Percentiles rank a stretch among this genome's conserved stretches.
These are phyloP conservation scores for Diversispora epigaea DNA, from an alignment of 192 early-diverging fungal genomes.

Conservation along the genomic window DNA sequence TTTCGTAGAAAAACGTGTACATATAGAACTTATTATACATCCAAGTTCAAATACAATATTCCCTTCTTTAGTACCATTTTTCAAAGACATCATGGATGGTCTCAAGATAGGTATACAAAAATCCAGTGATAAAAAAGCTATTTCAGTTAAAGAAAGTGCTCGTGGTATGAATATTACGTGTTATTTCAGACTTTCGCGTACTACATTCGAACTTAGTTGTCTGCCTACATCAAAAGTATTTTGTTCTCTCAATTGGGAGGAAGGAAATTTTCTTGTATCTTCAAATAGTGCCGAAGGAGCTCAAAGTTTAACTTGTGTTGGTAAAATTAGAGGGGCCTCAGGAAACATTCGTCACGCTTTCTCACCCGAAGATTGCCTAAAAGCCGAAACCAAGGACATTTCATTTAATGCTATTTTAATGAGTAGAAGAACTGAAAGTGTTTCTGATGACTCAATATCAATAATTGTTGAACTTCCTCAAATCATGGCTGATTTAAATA, in stretches of 20 bases:
- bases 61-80: conserved; percentile 69
- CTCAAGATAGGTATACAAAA: conserved; percentile 59
- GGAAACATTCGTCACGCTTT: conserved; percentile 68
- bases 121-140: conserved; percentile 39
- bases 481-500: conserved; percentile 57
- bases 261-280: conserved; percentile 64
- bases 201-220: conserved; percentile 69
- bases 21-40: conserved; percentile 65
- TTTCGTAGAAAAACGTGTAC: conserved; percentile 42
- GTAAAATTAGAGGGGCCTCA: conserved; percentile 56
- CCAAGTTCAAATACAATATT: conserved; percentile 70
- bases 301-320: conserved; percentile 55
- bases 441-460: conserved; percentile 53
- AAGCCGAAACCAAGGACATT: conserved; percentile 59
- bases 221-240: conserved; percentile 73
- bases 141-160: conserved; percentile 35
- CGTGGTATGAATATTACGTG: conserved; percentile 50
- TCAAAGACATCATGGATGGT: conserved; percentile 63
- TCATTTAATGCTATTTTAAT: conserved; percentile 60
- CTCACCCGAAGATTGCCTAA: conserved; percentile 72
- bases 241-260: conserved; percentile 64
- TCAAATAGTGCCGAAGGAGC: conserved; percentile 42
- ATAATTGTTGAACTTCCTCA: conserved; percentile 59
- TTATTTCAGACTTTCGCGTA: conserved; percentile 61
- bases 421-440: conserved; percentile 44